Evolutionary conservation across 2,329 filamentous ascomycete genomes (phyloP), one percentile per base, ranked within the genome.

Genomic region (Cryoendolithus antarcticus): DNA sequence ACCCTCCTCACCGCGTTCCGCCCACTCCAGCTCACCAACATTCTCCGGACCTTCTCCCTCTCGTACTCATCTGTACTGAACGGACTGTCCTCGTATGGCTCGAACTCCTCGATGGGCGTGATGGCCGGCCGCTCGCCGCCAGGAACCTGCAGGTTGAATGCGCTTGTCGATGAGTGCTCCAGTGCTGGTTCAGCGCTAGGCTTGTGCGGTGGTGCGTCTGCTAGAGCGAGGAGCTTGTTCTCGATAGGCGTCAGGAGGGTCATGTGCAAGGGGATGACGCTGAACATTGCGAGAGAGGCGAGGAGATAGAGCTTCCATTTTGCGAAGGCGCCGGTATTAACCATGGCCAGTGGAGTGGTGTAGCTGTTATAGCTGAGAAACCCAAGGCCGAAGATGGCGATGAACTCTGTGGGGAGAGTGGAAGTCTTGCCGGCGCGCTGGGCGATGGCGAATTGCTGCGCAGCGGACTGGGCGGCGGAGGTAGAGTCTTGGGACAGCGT

Each of bases 51-150:
- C 44, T 46, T 46, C 13, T 38, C 19, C 39, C 30, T 41, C 44
- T 44, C 44, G 21, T 46, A 46, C 30, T 46, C 44, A 9, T 37
- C 38, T 11, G 39, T 38, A n/a, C 37, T 40, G 37, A 46, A 42
- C 28, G 39, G 34, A 13, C 35, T 38, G 38, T 46, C 44, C 21
- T 44, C 44, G n/a, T 40, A 46, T 7, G 44, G 44, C 36, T 46
- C 44, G 31, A 46, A 46, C 30, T 46, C 44, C 30, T 46, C 44
- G 4, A 38, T 37, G 3, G 44, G 44, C 28, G 44, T 46, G 4
- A 46, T 44, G 2, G 41, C 36, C 24, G 36, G 36, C 12, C 36
- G 32, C 5, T 32, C 9, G 9, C 37, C 35, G 5, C 36, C 35
- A 6, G 40, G 36, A 13, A 39, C 42, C 11, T 33, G 11, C 12